Percentiles rank a stretch among this genome's conserved stretches.
Conservation (phyloP, 106 monocot genomes). For the Dendrobium nobile region DNA sequence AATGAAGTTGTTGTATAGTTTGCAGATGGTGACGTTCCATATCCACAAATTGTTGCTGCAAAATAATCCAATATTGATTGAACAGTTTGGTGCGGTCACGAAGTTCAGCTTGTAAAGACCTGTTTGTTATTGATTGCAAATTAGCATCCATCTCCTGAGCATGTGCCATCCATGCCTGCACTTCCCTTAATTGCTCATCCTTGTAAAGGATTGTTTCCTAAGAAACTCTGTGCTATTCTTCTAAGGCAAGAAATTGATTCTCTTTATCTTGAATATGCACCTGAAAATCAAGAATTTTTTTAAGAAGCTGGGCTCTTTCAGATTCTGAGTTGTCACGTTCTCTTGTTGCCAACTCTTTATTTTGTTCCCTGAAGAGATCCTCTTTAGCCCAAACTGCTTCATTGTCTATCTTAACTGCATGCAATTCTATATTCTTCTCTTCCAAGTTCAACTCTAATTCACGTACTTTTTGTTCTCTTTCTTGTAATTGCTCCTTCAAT, state of each 20-base stretch:
- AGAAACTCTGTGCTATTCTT: constrained; percentile 87
- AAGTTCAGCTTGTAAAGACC: constrained; percentile 72
- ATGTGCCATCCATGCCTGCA: constrained; percentile 72
- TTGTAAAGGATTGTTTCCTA: constrained; percentile 74
- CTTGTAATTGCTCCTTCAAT: constrained; percentile 68
- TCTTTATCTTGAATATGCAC: constrained; percentile 75
- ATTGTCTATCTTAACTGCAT: constrained; percentile 71
- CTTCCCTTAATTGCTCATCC: constrained; percentile 89
- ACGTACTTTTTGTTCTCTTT: constrained; percentile 59
- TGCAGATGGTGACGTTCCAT: constrained; percentile 84
- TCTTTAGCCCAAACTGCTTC: constrained; percentile 94
- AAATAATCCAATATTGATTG: constrained; percentile 67
- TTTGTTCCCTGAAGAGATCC: constrained; percentile 60
- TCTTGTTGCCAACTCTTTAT: constrained; percentile 56
- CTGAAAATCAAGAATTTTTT: constrained; percentile 86
- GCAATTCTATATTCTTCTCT: constrained; percentile 77
- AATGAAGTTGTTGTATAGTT: constrained; percentile 85
- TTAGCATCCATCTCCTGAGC: constrained; percentile 84
- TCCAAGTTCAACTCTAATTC: constrained; percentile 70
- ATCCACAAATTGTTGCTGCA: constrained; percentile 82
- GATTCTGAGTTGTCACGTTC: constrained; percentile 80
- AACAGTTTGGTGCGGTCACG: constrained; percentile 84
- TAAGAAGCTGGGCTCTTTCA: constrained; percentile 69
- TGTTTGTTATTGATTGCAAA: constrained; percentile 63
- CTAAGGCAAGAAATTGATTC: constrained; percentile 52